A percentile compares a stretch with the other conserved stretches of the same genome.
Conservation (phyloP, 2,329 filamentous ascomycete species). For the Dactylella cylindrospora region DNA sequence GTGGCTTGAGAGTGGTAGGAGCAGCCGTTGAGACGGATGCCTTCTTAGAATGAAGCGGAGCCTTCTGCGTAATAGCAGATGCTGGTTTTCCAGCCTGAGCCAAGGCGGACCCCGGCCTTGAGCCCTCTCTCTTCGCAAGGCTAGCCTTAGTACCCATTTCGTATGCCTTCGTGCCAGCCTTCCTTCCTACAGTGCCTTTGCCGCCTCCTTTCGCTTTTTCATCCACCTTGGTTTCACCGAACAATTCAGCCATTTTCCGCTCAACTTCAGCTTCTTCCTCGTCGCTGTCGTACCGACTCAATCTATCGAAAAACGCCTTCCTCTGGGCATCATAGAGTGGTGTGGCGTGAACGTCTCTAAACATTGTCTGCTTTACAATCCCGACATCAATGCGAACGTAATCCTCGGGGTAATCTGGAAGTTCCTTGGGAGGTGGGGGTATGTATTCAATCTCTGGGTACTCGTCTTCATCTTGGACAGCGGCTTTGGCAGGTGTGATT, state of each 20-base stretch:
- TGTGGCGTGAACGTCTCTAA: constrained; percentile 61
- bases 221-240: too few species aligned
- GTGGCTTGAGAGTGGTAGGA: too few species aligned
- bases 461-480: constrained; percentile 58
- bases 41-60: too few species aligned
- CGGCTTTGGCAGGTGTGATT: constrained; percentile 65
- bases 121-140: constrained; percentile 15
- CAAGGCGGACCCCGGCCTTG: constrained; percentile 22
- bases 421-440: constrained; percentile 62
- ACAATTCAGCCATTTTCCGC: too few species aligned
- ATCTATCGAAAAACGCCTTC: constrained; percentile 11
- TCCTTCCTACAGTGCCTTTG: too few species aligned
- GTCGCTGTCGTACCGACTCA: constrained; percentile 16
- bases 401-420: constrained; percentile 69
- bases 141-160: constrained; percentile 23
- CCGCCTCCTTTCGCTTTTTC: too few species aligned
- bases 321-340: constrained; percentile 16
- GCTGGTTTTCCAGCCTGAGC: too few species aligned
- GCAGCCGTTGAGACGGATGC: too few species aligned
- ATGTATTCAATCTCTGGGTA: constrained; percentile 87
- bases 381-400: constrained; percentile 64
- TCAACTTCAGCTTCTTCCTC: constrained; percentile 32
- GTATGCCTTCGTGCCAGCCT: not conserved
- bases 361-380: constrained; percentile 62
- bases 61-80: too few species aligned